Evolutionary conservation across 208 protist genomes (phyloP).

Genomic region (Wallacemonas collosoma): DNA sequence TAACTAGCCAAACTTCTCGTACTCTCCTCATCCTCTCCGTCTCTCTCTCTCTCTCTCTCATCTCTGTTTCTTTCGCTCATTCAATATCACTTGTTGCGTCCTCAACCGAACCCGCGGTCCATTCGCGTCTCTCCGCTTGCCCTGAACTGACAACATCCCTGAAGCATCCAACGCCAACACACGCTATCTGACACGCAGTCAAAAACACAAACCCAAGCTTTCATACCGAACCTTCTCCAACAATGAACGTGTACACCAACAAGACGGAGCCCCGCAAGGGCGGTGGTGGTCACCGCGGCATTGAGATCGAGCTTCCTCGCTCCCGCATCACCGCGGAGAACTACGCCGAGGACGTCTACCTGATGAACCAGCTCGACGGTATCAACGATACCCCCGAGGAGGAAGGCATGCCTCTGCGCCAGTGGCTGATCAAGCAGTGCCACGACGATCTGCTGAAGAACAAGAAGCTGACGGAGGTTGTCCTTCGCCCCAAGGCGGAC

Average conservation of each 20-base stretch:
- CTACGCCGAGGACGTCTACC: conserved; percentile 55
- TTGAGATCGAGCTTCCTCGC: conserved; percentile 62
- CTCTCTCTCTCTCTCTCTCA: too few species aligned
- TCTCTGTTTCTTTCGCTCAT: too few species aligned
- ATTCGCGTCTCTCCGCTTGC: too few species aligned
- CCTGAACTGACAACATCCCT: too few species aligned
- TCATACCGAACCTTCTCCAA: background rate
- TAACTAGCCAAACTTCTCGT: too few species aligned
- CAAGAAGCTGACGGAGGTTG: conserved; percentile 47
- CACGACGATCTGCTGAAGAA: conserved; percentile 59
- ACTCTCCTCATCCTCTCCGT: too few species aligned
- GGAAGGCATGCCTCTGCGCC: conserved; percentile 73
- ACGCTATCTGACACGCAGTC: too few species aligned
- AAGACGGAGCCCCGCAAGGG: background rate
- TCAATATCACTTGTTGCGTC: too few species aligned
- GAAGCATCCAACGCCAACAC: too few species aligned
- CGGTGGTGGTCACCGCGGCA: background rate
- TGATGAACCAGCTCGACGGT: conserved; percentile 68
- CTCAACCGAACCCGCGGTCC: too few species aligned
- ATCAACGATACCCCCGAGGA: conserved; percentile 71
- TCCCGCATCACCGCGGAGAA: conserved; percentile 42
- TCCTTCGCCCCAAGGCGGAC: conserved; percentile 53
- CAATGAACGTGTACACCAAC: background rate
- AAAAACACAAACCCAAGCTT: background rate
- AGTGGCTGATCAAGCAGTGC: conserved; percentile 66